A percentile compares a stretch with the other conserved stretches of the same genome.
phyloP scores from a whole-genome alignment of 208 protist species.

The Zelonia costaricensis region DNA sequence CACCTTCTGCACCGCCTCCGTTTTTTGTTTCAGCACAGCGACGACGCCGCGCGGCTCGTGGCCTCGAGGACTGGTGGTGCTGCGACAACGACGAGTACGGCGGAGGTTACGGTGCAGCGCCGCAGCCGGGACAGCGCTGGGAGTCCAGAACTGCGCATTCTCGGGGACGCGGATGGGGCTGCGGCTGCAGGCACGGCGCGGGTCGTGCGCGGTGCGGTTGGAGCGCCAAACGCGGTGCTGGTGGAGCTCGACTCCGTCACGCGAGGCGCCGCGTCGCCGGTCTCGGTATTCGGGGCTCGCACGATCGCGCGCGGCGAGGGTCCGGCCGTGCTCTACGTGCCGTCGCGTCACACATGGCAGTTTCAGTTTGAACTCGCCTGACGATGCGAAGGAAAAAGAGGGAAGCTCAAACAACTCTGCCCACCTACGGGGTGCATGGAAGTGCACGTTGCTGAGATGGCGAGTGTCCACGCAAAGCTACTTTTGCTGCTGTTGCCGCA shows the following conservation, averaged over 20 bases:
- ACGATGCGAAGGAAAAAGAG: neutral
- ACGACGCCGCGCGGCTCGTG: slow-evolving; percentile 19
- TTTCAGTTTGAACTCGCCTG: slow-evolving; percentile 19
- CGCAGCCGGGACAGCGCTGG: neutral
- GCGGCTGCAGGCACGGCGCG: too few relatives aligned
- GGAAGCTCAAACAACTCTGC: too few relatives aligned
- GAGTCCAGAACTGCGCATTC: too few relatives aligned
- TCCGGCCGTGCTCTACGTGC: neutral
- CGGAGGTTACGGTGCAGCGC: neutral
- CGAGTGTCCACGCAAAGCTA: too few relatives aligned
- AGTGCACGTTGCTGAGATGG: too few relatives aligned
- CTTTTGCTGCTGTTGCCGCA: too few relatives aligned
- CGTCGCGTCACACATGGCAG: slow-evolving; percentile 16
- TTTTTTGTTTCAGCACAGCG: slow-evolving; percentile 25
- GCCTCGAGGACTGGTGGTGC: neutral
- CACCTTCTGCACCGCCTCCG: slow-evolving; percentile 26
- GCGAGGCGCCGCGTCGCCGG: neutral
- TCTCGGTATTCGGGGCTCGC: slow-evolving; percentile 14
- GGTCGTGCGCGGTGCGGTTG: neutral
- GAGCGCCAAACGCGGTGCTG: slow-evolving; percentile 3
- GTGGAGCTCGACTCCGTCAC: slow-evolving; percentile 2
- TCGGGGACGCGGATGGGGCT: too few relatives aligned
- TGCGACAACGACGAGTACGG: neutral
- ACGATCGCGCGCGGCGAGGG: neutral
- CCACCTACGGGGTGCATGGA: too few relatives aligned